Conservation (phyloP, 352 stramenopile genomes). For the Phytophthora hibernalis region DNA sequence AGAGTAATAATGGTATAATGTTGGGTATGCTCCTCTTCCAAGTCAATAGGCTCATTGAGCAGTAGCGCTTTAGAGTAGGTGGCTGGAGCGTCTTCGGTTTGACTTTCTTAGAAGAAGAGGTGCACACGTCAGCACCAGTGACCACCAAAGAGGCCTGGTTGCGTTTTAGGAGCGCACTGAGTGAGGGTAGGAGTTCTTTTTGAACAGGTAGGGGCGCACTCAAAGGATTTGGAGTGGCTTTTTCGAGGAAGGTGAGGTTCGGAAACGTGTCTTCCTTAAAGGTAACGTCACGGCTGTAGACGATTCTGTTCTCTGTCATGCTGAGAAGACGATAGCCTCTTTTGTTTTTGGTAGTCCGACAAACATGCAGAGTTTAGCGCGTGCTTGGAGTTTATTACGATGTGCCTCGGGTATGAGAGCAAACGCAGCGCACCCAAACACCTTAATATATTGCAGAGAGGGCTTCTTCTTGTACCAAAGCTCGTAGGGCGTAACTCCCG, state of each 20-base stretch:
- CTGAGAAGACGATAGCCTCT: conserved; percentile 17
- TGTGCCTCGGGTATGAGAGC: not conserved
- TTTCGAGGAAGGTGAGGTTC: conserved; percentile 5
- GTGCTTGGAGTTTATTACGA: conserved; percentile 9
- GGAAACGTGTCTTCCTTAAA: conserved; percentile 6
- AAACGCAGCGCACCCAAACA: not conserved
- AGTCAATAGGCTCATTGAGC: conserved; percentile 1
- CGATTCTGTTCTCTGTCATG: conserved; percentile 15
- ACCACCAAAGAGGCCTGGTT: not conserved
- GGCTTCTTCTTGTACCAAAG: not conserved
- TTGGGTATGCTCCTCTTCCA: conserved; percentile 1
- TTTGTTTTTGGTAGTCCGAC: conserved; percentile 25
- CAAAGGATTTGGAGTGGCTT: not conserved
- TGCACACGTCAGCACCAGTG: not conserved
- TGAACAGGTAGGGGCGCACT: conserved; percentile 1
- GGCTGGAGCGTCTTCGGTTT: not conserved
- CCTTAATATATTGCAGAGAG: not conserved
- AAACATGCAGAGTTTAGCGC: conserved; percentile 16
- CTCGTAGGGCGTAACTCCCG: not conserved
- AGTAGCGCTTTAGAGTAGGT: too few species aligned
- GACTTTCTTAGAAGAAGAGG: not conserved
- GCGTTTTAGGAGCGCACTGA: not conserved
- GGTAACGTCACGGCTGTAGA: conserved; percentile 18
- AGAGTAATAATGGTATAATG: conserved; percentile 2
- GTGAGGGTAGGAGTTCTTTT: not conserved